Evolutionary conservation across 169 alveolate species (phyloP).

Genomic region (Miamiensis avidus): DNA sequence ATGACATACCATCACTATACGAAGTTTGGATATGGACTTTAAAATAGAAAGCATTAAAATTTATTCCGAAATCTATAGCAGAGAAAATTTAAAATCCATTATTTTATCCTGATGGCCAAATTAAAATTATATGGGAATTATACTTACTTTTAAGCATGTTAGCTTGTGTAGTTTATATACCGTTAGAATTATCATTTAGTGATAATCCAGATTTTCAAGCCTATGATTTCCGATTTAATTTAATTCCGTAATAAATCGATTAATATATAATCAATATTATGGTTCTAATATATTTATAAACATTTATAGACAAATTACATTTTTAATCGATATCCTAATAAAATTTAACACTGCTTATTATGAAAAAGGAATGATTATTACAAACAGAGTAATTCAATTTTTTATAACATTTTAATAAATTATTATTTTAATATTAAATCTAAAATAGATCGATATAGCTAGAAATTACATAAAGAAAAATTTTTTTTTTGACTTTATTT

Average conservation of each 20-base stretch:
- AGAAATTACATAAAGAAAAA: no score
- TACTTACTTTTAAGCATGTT: neutral
- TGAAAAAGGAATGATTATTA: neutral
- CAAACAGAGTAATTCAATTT: neutral
- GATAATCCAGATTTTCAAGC: no score
- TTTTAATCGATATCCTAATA: neutral
- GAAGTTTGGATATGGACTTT: no score
- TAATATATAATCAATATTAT: no score
- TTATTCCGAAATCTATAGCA: neutral
- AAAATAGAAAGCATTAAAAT: no score
- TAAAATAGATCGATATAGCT: neutral
- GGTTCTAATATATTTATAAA: no score
- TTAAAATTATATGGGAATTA: neutral
- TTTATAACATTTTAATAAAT: no score
- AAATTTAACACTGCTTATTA: neutral
- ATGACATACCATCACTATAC: neutral
- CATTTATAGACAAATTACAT: neutral
- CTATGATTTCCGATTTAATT: neutral
- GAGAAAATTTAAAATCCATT: no score
- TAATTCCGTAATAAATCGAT: neutral
- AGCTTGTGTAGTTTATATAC: no score
- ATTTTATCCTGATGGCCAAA: neutral
- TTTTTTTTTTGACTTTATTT: no score
- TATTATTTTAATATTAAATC: no score
- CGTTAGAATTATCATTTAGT: no score